A percentile compares a stretch with the other conserved stretches of the same genome.
These are phyloP conservation scores for Colletotrichum tofieldiae DNA, from an alignment of 2,329 filamentous ascomycete genomes.

Conservation along the genomic window DNA sequence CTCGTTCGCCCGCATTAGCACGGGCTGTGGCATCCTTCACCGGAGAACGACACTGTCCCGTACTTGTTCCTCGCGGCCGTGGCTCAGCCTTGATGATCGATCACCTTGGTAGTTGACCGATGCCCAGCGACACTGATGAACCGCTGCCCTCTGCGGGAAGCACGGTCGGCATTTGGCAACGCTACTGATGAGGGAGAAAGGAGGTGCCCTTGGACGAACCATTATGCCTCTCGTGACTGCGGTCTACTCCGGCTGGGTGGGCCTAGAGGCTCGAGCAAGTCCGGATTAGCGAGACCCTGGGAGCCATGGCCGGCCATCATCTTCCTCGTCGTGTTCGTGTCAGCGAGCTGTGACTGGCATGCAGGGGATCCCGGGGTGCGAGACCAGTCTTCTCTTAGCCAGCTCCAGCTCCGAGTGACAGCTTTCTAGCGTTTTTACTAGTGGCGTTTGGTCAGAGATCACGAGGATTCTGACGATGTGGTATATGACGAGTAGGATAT, in stretches of 20 bases:
- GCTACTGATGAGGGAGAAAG: neutral
- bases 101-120: neutral
- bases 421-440: neutral
- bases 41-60: slow-evolving; percentile 7
- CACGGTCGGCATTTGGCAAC: slow-evolving; percentile 8
- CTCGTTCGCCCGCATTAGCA: slow-evolving; percentile 5
- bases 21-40: slow-evolving; percentile 15
- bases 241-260: neutral
- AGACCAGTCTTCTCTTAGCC: neutral
- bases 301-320: slow-evolving; percentile 10
- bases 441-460: neutral
- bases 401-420: neutral
- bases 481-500: neutral
- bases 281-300: neutral
- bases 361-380: slow-evolving; percentile 3
- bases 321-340: neutral
- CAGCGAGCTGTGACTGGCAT: slow-evolving; percentile 6
- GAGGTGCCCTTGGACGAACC: slow-evolving; percentile 10
- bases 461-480: neutral
- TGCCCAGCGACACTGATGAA: neutral
- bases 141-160: neutral
- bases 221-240: slow-evolving; percentile 1
- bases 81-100: neutral
- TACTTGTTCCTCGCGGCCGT: slow-evolving; percentile 19
- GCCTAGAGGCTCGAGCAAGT: neutral